Base-by-base conservation (phyloP, 169 alveolate species). In the Cryptosporidium baileyi region DNA sequence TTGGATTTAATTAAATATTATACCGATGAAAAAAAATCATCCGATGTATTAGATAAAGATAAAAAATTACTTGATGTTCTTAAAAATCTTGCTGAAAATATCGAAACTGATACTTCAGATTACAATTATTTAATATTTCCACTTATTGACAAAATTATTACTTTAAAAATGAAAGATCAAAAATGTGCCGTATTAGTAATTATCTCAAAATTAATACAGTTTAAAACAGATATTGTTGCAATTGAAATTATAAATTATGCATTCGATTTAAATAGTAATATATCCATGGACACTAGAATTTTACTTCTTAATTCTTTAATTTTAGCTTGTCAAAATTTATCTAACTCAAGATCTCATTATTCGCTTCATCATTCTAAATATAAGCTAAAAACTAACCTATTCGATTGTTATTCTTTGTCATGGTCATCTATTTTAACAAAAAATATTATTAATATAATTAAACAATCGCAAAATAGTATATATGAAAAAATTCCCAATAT, bases 281-380 rank as follows among this genome's bases (percentile, higher is more conserved):
- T 74, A 15, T 44, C 85, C 2, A 74, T 74, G 85, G 85, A 74
- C 15, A 36, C 41, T 22, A 74, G 57, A 54, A 51, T 74, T 61
- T 47, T 74, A 8, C 24, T 74, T 3, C 15, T 74, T 4, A 74
- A 57, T 43, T 74, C 85, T 8, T 59, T 74, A 36, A 51, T 24
- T 7, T 11, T 36, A 8, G 85, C 74, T 13, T 74, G 85, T 17
- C 22, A 41, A 41, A 57, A 36, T 22, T 13, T 74, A 22, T 28
- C 85, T 36, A 74, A 57, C 19, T 26, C 63, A 7, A n/a, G 15
- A 34, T 38, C 19, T 34, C n/a, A 19, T 24, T 24, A 17, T 24
- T 22, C 40, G 6, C 32, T 24, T 1, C 19, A n/a, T 2, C n/a
- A 17, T 19, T 30, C 28, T 1, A 43, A 41, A 11, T 8, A 51